Base-by-base conservation (phyloP, 768 basidiomycete species). In the Artomyces pyxidatus region DNA sequence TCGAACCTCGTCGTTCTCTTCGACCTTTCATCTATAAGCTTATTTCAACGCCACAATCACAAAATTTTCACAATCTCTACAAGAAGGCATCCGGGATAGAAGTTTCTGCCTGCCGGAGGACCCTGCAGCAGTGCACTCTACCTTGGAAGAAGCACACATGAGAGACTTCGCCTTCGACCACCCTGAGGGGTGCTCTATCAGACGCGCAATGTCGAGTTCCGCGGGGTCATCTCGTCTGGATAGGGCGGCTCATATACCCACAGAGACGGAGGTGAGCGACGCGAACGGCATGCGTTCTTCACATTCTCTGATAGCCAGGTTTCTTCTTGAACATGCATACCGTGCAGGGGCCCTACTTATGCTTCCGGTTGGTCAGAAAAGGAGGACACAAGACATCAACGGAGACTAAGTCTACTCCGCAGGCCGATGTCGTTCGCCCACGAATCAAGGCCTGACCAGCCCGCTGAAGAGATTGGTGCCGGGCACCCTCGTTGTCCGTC, bases 191-290 rank as follows among this genome's bases (percentile, higher is more conserved):
- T 98, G 61, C 76, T 99, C 3, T 73, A 78, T 58, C 67, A 78
- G 57, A 85, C 77, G 59, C 71, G 93, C 23, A 77, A 78, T 19
- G 85, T 98, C 62, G 78, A 78, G 50, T 99, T 99, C 66, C 77
- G 83, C 55, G 74, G 92, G 9, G 96, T 98, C 30, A 78, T n/a
- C n/a, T n/a, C n/a, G n/a, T 99, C 39, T 99, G 96, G 96, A 74
- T 98, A 53, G 98, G 97, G 61, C 96, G 96, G 0, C 98, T 99
- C 65, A 97, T 95, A 0, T 99, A 96, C 62, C 96, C 96, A 2
- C 94, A 92, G 60, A 96, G 98, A 81, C 98, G 62, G 83, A 93
- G 54, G 85, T 97, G 52, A 90, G 87, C 63, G 75, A 86, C 56
- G 77, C 78, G 27, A 99, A 98, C 62, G 81, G 93, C 56, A 92